Conservation (phyloP, 441 rosid genomes). For the Heliophila coronopifolia region DNA sequence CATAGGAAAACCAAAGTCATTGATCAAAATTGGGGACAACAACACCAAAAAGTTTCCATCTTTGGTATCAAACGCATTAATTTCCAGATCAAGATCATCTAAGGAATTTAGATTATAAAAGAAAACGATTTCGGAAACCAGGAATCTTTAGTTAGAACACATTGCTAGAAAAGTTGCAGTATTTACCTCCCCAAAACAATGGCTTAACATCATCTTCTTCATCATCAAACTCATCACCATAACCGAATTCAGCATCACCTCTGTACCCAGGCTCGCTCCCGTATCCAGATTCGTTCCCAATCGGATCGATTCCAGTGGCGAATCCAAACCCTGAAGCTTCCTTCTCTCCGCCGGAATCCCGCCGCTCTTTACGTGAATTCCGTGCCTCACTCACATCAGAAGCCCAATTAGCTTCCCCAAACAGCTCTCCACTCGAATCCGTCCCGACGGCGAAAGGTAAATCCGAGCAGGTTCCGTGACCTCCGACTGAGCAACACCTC, state of each 20-base stretch:
- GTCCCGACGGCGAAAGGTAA: constrained; percentile 81
- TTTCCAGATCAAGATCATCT: neutral
- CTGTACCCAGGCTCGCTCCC: constrained; percentile 96
- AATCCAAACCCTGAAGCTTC: constrained; percentile 45
- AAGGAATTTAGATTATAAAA: too few relatives aligned
- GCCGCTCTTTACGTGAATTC: constrained; percentile 55
- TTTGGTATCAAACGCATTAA: neutral
- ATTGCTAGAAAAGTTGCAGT: neutral
- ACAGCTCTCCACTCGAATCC: constrained; percentile 95
- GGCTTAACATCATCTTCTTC: constrained; percentile 82
- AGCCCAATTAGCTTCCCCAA: constrained; percentile 74
- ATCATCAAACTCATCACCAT: constrained; percentile 88
- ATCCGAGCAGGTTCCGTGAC: constrained; percentile 84
- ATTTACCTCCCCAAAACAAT: constrained; percentile 81
- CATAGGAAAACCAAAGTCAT: neutral
- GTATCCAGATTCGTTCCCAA: constrained; percentile 80
- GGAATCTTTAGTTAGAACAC: neutral
- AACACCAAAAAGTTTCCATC: neutral
- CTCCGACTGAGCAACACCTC: constrained; percentile 82
- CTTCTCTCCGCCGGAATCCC: constrained; percentile 50
- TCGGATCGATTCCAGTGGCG: constrained; percentile 53
- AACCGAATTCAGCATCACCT: constrained; percentile 94
- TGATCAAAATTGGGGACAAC: neutral
- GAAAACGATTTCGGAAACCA: neutral
- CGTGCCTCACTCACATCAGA: constrained; percentile 85